Evolutionary conservation across 2,329 filamentous ascomycete species (phyloP), one percentile per base, ranked within the genome.

Genomic region (Arthrobotrys musiformis): DNA sequence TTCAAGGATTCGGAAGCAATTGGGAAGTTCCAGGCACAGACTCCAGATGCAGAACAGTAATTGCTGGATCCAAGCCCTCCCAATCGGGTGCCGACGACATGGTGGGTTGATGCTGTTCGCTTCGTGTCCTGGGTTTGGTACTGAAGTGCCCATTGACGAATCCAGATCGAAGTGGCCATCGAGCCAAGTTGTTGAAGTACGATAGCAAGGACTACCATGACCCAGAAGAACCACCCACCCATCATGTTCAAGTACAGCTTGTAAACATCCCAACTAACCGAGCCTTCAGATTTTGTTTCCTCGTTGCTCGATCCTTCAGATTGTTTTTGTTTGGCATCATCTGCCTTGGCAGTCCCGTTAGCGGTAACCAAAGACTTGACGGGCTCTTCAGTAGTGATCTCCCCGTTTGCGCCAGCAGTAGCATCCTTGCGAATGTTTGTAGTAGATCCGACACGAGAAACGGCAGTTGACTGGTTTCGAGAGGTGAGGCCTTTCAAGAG

Each of bases 221-320:
- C 83, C 95, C 95, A 99, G 85, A 97, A 99, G 87, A 93, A 94
- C 93, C 93, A 97, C 3, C 91, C 88, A n/a, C 95, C 95, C 95
- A 99, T 99, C 79, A 94, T 89, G 74, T 85, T 85, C 17, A 99
- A 88, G 82, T 99, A 99, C 82, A 97, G 89, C 77, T 90, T 86
- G 81, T 99, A 91, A 62, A 97, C 94, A 22, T 89, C 87, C 87
- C 93, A 90, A 83, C 97, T 95, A 81, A 99, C 93, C 44, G 93
- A 91, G 28, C 95, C 95, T 52, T 88, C 90, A 6, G 93, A 91
- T 84, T 96, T 98, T 46, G 87, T 87, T 83, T 99, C 95, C 58
- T 89, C 87, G 56, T 88, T 85, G 79, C 84, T 84, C 76, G 85
- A 85, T 28, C 84, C 79, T 37, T 81, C 81, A 3, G 81, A 83